Percentiles rank a stretch among this genome's conserved stretches.
These are phyloP conservation scores for Phytopythium helicoides DNA, from an alignment of 352 stramenopile species.

Conservation along the genomic window DNA sequence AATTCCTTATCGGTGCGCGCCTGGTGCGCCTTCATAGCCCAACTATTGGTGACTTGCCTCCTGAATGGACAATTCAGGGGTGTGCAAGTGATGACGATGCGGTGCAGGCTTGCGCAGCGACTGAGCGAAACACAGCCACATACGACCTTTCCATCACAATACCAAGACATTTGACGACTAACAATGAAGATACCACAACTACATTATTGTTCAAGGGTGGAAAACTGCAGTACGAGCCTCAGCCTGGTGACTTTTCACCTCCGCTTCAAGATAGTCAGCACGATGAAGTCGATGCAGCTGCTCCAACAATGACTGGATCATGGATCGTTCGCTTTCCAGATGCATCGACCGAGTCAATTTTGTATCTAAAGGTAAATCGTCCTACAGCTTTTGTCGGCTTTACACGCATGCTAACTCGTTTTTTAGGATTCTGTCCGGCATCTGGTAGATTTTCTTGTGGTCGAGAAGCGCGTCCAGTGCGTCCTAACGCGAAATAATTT, in stretches of 20 bases:
- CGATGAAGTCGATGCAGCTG: conserved; percentile 15
- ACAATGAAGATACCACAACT: not conserved
- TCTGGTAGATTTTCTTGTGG: conserved; percentile 43
- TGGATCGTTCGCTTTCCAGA: conserved; percentile 51
- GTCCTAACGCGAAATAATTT: conserved; percentile 28
- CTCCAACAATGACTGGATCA: conserved; percentile 20
- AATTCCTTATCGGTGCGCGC: conserved; percentile 41
- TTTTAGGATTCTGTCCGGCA: conserved; percentile 27
- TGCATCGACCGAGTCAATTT: conserved; percentile 13
- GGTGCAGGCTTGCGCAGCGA: conserved; percentile 22
- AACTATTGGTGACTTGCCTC: conserved; percentile 31
- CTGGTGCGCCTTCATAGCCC: conserved; percentile 38
- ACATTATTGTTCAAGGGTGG: conserved; percentile 30
- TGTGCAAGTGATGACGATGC: conserved; percentile 52
- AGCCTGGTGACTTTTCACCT: not conserved
- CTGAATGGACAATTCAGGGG: conserved; percentile 38
- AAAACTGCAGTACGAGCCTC: conserved; percentile 30
- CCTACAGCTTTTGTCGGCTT: too few species aligned
- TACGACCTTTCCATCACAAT: conserved; percentile 37
- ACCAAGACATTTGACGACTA: not conserved
- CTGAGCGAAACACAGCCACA: conserved; percentile 35
- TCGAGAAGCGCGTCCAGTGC: conserved; percentile 41
- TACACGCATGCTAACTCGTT: too few species aligned
- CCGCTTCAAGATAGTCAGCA: not conserved
- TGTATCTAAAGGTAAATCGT: conserved; percentile 47